Evolutionary conservation across 345 rosid genomes (phyloP).

Genomic region (Raphanus raphanistrum): DNA sequence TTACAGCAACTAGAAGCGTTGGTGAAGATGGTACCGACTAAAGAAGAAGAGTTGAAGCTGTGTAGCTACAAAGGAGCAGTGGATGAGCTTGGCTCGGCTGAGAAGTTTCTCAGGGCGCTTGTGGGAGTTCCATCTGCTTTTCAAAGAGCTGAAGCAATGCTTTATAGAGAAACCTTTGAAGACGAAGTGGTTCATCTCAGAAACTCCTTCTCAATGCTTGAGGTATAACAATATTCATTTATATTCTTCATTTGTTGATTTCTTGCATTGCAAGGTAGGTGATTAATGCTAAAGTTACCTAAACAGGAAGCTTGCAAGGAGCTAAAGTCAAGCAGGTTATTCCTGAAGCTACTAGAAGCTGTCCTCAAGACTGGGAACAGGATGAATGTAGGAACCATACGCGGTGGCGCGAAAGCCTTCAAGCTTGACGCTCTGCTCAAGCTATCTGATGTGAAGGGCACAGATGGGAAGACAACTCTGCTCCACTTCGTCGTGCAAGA

Average conservation of each 20-base stretch:
- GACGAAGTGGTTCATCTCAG: constrained; percentile 87
- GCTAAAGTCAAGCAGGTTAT: constrained; percentile 86
- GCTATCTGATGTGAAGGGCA: constrained; percentile 91
- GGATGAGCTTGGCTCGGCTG: constrained; percentile 84
- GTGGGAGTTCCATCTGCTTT: constrained; percentile 70
- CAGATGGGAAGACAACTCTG: constrained; percentile 82
- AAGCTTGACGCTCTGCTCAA: constrained; percentile 92
- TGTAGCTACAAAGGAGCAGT: constrained; percentile 63
- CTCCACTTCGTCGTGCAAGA: constrained; percentile 97
- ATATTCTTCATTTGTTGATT: constrained; percentile 4
- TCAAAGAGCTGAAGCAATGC: constrained; percentile 82
- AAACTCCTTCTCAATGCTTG: constrained; percentile 85
- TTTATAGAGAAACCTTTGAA: constrained; percentile 81
- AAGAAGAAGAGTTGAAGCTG: constrained; percentile 87
- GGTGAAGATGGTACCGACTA: constrained; percentile 84
- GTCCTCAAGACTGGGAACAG: constrained; percentile 96
- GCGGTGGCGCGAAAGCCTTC: constrained; percentile 96
- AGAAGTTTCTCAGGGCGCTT: constrained; percentile 63
- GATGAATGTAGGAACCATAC: constrained; percentile 92
- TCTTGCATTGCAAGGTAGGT: constrained; percentile 22
- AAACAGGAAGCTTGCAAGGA: constrained; percentile 94
- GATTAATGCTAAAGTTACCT: constrained; percentile 14
- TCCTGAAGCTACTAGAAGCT: constrained; percentile 86
- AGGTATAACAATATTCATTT: constrained; percentile 14
- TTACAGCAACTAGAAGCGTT: constrained; percentile 88